A percentile compares a stretch with the other conserved stretches of the same genome.
Conservation (phyloP, 352 stramenopile genomes). For the Globisporangium spiculum region DNA sequence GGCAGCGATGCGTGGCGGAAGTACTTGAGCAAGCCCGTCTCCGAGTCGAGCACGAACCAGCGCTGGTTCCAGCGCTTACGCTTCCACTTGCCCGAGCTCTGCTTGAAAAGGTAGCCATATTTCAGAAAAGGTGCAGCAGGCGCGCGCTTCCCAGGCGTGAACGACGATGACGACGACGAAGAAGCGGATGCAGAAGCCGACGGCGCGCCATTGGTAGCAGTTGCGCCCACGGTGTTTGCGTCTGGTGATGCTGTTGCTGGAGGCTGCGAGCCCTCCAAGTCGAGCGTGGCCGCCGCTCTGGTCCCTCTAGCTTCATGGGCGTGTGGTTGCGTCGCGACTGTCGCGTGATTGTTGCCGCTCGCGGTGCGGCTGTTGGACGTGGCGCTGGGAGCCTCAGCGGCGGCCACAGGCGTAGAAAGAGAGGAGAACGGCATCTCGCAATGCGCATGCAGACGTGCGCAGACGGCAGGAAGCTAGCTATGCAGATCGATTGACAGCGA, state of each 20-base stretch:
- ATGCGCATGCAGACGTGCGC: not conserved
- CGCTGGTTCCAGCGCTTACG: constrained; percentile 78
- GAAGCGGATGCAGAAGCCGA: not conserved
- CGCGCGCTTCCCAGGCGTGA: constrained; percentile 6
- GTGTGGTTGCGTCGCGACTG: constrained; percentile 1
- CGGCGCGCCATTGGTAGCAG: not conserved
- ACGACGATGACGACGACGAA: not conserved
- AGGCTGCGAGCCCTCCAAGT: not conserved
- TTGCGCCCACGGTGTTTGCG: not conserved
- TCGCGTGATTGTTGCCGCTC: constrained; percentile 10
- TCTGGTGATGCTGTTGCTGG: not conserved
- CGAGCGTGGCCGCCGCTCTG: not conserved
- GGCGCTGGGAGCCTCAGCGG: not conserved
- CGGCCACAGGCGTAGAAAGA: not conserved
- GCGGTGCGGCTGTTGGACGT: not conserved
- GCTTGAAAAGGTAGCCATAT: constrained; percentile 72
- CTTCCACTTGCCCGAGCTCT: constrained; percentile 79
- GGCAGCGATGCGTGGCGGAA: constrained; percentile 66
- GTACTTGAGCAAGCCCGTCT: constrained; percentile 66
- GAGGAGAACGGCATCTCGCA: not conserved
- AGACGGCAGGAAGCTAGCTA: not conserved
- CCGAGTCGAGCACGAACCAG: constrained; percentile 73
- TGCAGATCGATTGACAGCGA: not conserved
- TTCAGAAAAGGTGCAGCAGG: constrained; percentile 24
- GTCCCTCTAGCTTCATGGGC: not conserved